Conservation (phyloP, 352 stramenopile genomes). For the Phytophthora boehmeriae region DNA sequence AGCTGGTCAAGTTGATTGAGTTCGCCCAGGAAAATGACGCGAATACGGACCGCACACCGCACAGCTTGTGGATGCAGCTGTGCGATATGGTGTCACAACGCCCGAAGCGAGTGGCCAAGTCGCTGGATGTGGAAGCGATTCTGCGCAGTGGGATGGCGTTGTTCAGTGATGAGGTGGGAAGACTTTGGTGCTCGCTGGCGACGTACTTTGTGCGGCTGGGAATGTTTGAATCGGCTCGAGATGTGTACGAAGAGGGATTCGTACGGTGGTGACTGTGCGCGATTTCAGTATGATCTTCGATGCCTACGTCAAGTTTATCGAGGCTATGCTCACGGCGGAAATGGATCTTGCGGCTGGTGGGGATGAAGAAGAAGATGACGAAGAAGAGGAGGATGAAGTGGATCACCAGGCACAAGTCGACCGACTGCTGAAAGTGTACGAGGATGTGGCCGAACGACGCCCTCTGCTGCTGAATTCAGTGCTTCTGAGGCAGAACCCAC, state of each 20-base stretch:
- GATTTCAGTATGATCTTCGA: constrained; percentile 99
- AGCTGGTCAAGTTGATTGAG: constrained; percentile 86
- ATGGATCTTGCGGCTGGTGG: constrained; percentile 84
- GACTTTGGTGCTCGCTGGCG: constrained; percentile 97
- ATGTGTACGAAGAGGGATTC: constrained; percentile 95
- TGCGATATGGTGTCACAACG: constrained; percentile 96
- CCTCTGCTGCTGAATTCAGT: constrained; percentile 96
- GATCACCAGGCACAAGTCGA: constrained; percentile 78
- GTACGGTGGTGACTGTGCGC: constrained; percentile 79
- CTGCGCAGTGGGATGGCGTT: constrained; percentile 92
- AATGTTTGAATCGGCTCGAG: constrained; percentile 96
- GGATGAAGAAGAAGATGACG: constrained; percentile 63
- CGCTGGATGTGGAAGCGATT: constrained; percentile 96
- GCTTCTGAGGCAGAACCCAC: constrained; percentile 97
- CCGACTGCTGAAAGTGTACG: constrained; percentile 85
- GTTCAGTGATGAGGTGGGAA: constrained; percentile 97
- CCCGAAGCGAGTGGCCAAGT: constrained; percentile 86
- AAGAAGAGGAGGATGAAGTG: constrained; percentile 66
- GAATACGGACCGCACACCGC: constrained; percentile 64
- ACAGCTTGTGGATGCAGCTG: constrained; percentile 98
- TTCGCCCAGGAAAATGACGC: constrained; percentile 48
- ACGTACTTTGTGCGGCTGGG: constrained; percentile 98
- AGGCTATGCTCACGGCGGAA: constrained; percentile 96
- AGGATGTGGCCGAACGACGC: constrained; percentile 94
- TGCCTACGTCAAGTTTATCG: constrained; percentile 98